Base-by-base conservation (phyloP, 371 early-diverging fungal species). In the Lichtheimia ramosa region DNA sequence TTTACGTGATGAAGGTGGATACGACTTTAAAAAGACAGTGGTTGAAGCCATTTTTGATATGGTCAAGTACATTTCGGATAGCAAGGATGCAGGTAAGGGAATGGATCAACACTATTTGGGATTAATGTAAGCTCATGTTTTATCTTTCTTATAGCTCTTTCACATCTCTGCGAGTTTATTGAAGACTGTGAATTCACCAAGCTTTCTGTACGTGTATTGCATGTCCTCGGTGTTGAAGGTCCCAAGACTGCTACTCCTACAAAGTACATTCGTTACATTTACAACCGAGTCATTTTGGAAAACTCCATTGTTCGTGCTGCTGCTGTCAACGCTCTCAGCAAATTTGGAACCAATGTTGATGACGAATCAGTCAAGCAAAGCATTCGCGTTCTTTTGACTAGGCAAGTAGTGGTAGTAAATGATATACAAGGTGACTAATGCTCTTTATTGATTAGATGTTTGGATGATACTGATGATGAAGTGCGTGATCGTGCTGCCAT, bases 121-220 rank as follows among this genome's bases (percentile, higher is more conserved):
- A 23, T 7, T 16, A 10, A 25, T 42, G n/a, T 13, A 18, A 42
- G 1, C 39, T 48, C 28, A 15, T 25, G 3, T 21, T 27, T 0
- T 27, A 14, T 27, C 16, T 39, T 48, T n/a, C 2, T n/a, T 10
- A 24, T 63, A 81, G 97, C 97, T 12, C 82, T 99, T 24, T 90
- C 94, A 13, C 95, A 96, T 61, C 82, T 99, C 50, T 98, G 98
- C 74, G 99, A 99, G 79, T 98, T 99, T 71, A 99, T 99, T 68
- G 99, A 99, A 70, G 99, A 99, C 72, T 99, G 99, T 79, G 98
- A 98, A 73, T 98, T 96, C 73, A 90, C 95, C 21, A 95, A 95
- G 73, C 85, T 99, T 5, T 95, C 97, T 14, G 98, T 97, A 48
- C 91, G 95, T 43, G 92, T 98, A 50, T 82, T 99, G 43, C 92